These are phyloP conservation scores for Polygonum maritimum DNA, from an alignment of 148 eudicot genomes.

Conservation along the genomic window DNA sequence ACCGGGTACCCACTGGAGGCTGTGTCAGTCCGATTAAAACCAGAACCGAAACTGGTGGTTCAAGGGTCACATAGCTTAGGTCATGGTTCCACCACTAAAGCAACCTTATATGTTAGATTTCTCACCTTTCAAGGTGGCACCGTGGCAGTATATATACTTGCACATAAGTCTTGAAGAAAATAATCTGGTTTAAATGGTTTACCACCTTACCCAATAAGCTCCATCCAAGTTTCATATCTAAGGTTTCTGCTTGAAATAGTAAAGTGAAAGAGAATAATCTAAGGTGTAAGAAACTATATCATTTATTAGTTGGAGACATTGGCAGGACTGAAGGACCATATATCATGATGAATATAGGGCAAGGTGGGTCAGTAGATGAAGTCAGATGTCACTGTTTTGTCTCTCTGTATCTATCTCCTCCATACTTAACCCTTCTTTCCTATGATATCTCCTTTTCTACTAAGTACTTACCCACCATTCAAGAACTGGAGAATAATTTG, in stretches of 20 bases:
- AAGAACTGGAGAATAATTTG: background rate
- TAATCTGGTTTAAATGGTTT: background rate
- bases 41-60: too few species aligned
- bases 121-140: too few species aligned
- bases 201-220: background rate
- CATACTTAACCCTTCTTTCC: background rate
- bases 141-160: too few species aligned
- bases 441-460: background rate
- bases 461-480: background rate
- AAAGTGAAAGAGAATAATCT: background rate
- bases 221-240: background rate
- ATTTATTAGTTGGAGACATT: background rate
- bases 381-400: conserved; percentile 2
- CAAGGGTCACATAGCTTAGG: too few species aligned
- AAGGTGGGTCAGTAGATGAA: conserved; percentile 1
- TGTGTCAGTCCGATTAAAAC: too few species aligned
- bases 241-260: background rate
- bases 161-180: too few species aligned
- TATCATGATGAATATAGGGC: conserved; percentile 1
- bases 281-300: background rate
- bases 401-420: background rate
- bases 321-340: background rate
- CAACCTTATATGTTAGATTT: too few species aligned
- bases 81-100: too few species aligned
- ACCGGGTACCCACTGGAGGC: too few species aligned